phyloP scores from a whole-genome alignment of 176 grass and related monocot species.

The Leersia perrieri region DNA sequence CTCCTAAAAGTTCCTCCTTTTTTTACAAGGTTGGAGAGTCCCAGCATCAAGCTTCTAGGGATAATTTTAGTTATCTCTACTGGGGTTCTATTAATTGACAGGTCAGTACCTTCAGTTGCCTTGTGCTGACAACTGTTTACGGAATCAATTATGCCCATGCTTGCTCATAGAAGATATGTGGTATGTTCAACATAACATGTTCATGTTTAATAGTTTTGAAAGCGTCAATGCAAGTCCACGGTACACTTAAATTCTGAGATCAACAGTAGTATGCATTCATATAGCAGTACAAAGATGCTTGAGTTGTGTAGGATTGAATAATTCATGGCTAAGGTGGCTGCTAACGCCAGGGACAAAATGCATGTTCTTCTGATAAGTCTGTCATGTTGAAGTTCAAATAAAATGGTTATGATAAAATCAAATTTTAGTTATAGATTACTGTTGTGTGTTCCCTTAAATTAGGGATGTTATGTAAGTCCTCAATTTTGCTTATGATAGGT shows the following conservation, averaged over 20 bases:
- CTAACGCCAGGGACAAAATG: background rate
- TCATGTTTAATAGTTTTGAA: conserved; percentile 11
- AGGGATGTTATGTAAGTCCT: conserved; percentile 1
- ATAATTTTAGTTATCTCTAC: conserved; percentile 91
- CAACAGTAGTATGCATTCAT: background rate
- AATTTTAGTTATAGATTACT: background rate
- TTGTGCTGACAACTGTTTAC: conserved; percentile 3
- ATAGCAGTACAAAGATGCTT: background rate
- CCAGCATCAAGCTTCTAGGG: conserved; percentile 91
- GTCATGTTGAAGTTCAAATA: background rate
- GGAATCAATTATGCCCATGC: background rate
- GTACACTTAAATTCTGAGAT: background rate
- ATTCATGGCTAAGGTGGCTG: no score
- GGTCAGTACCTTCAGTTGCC: conserved; percentile 40
- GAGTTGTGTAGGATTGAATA: background rate
- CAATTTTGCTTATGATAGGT: conserved; percentile 46
- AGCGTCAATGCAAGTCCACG: background rate
- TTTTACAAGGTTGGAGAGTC: conserved; percentile 89
- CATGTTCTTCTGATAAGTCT: conserved; percentile 1
- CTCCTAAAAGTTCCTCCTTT: conserved; percentile 21
- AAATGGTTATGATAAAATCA: background rate
- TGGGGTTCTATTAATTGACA: conserved; percentile 92
- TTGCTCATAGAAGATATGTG: background rate
- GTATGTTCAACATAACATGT: background rate
- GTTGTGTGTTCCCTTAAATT: conserved; percentile 7